phyloP scores from a whole-genome alignment of 345 rosid species.

The Eucalyptus lansdowneana region DNA sequence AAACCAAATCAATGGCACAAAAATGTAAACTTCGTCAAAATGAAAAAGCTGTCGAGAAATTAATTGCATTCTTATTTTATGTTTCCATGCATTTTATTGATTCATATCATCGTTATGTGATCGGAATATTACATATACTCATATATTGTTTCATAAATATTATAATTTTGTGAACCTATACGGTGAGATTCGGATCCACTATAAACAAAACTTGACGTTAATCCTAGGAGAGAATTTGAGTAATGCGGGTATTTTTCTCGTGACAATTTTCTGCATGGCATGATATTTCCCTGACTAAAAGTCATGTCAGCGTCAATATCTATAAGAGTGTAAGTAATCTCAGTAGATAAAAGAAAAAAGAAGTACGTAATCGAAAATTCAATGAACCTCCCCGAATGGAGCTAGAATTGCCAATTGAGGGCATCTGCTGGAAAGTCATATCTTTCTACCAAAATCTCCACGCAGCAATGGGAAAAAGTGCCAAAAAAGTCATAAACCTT shows the following conservation, averaged over 20 bases:
- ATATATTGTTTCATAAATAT: neutral
- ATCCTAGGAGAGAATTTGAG: neutral
- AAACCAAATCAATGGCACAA: neutral
- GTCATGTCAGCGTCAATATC: neutral
- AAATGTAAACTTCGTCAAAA: neutral
- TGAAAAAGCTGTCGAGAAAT: neutral
- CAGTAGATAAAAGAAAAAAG: neutral
- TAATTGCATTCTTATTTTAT: neutral
- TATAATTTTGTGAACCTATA: neutral
- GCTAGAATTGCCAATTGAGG: neutral
- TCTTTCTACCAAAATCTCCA: neutral
- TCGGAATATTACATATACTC: neutral
- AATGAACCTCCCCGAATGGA: neutral
- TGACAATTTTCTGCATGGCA: neutral
- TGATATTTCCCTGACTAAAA: neutral
- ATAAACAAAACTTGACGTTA: neutral
- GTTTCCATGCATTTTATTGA: neutral
- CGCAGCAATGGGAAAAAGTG: neutral
- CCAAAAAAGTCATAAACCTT: too few species aligned
- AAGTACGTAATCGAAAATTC: neutral
- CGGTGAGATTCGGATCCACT: neutral
- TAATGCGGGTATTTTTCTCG: neutral
- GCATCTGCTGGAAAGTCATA: neutral
- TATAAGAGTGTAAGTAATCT: neutral
- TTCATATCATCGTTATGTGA: neutral